Percentiles rank a stretch among this genome's conserved stretches.
Evolutionary conservation across 352 stramenopile genomes (phyloP).

Genomic region (Thraustotheca clavata): DNA sequence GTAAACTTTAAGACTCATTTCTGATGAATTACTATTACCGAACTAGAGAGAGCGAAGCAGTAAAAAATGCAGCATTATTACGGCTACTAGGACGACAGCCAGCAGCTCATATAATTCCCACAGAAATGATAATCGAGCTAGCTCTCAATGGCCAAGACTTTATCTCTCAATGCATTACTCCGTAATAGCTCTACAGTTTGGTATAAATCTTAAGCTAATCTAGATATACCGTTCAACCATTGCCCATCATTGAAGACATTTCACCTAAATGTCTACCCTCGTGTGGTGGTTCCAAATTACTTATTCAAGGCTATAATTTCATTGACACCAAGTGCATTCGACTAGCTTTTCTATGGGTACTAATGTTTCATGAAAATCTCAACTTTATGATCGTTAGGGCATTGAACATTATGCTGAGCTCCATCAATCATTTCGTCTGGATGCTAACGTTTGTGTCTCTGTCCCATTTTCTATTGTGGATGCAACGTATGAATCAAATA

Average conservation of each 20-base stretch:
- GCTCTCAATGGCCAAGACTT: slow-evolving; percentile 64
- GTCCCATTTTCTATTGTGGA: slow-evolving; percentile 34
- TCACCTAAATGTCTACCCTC: slow-evolving; percentile 17
- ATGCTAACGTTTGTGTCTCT: slow-evolving; percentile 3
- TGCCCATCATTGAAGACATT: slow-evolving; percentile 31
- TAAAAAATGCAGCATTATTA: neutral
- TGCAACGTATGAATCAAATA: slow-evolving; percentile 41
- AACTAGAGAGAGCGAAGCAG: neutral
- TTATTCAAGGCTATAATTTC: slow-evolving; percentile 36
- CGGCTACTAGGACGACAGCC: neutral
- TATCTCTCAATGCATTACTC: slow-evolving; percentile 34
- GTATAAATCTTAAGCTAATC: slow-evolving; percentile 26
- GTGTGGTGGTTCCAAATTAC: slow-evolving; percentile 4
- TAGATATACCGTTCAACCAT: slow-evolving; percentile 30
- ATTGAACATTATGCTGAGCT: slow-evolving; percentile 17
- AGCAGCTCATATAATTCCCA: slow-evolving; percentile 31
- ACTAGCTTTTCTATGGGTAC: slow-evolving; percentile 36
- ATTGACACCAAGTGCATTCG: slow-evolving; percentile 31
- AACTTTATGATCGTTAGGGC: neutral
- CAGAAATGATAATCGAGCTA: slow-evolving; percentile 41
- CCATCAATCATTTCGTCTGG: slow-evolving; percentile 10
- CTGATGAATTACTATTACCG: neutral
- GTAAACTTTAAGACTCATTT: neutral
- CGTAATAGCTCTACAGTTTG: slow-evolving; percentile 29
- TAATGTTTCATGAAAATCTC: too few relatives aligned